Percentiles rank a stretch among this genome's conserved stretches.
Evolutionary conservation across 169 alveolate genomes (phyloP).

Genomic region (Theileria equi): DNA sequence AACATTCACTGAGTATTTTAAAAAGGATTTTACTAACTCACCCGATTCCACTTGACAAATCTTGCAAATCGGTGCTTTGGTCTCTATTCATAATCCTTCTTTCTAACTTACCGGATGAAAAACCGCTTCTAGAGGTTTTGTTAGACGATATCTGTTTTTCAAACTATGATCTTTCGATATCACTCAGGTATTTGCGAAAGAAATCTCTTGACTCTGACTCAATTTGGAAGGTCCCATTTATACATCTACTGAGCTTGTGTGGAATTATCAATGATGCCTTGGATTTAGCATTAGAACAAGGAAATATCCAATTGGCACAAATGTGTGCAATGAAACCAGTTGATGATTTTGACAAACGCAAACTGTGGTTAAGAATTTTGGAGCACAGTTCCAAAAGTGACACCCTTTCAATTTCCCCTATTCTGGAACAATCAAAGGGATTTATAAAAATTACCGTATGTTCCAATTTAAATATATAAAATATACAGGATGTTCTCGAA

Average conservation of each 20-base stretch:
- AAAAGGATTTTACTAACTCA: slow-evolving; percentile 25
- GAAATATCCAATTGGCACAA: slow-evolving; percentile 30
- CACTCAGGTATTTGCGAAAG: slow-evolving; percentile 43
- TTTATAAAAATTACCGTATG: slow-evolving; percentile 27
- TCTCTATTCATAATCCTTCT: slow-evolving; percentile 49
- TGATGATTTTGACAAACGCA: slow-evolving; percentile 33
- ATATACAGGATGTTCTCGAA: slow-evolving; percentile 44
- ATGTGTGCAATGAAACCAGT: slow-evolving; percentile 58
- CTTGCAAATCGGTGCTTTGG: slow-evolving; percentile 49
- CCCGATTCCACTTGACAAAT: slow-evolving; percentile 6
- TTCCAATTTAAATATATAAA: background rate
- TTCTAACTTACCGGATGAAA: slow-evolving; percentile 30
- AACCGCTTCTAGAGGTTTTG: slow-evolving; percentile 21
- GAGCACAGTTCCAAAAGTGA: slow-evolving; percentile 20
- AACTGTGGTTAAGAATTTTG: slow-evolving; percentile 53
- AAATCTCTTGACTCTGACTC: slow-evolving; percentile 12
- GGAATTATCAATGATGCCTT: slow-evolving; percentile 63
- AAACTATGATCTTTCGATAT: slow-evolving; percentile 47
- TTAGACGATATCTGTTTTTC: slow-evolving; percentile 19
- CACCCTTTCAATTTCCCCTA: background rate
- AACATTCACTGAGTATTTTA: slow-evolving; percentile 29
- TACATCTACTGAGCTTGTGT: slow-evolving; percentile 47
- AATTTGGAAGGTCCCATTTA: slow-evolving; percentile 51
- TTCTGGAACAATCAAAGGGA: slow-evolving; percentile 37
- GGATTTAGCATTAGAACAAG: slow-evolving; percentile 41